Percentiles rank a stretch among this genome's conserved stretches.
Conservation (phyloP, 345 rosid species). For the Eucalyptus polyanthemos region DNA sequence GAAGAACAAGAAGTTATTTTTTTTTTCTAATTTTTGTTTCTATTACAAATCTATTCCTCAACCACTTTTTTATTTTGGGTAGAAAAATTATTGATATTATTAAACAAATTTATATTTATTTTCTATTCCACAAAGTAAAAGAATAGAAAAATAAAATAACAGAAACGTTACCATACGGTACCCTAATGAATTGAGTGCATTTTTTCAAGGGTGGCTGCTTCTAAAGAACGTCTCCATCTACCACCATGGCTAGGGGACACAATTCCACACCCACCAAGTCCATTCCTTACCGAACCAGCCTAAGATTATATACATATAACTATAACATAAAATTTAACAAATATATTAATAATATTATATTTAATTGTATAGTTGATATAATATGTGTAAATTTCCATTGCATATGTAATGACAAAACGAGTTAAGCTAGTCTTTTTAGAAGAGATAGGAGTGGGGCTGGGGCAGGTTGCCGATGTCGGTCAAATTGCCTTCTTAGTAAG, state of each 20-base stretch:
- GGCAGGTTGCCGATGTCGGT: not conserved
- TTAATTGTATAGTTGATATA: no score
- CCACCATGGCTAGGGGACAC: not conserved
- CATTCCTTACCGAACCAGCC: not conserved
- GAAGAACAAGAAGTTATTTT: fast-evolving
- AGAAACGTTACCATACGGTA: fast-evolving
- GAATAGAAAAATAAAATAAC: no score
- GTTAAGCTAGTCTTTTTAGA: not conserved
- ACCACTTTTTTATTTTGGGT: fast-evolving
- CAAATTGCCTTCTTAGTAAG: not conserved
- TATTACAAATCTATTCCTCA: no score
- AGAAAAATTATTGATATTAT: no score
- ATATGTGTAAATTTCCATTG: not conserved
- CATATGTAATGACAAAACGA: not conserved
- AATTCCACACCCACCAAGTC: not conserved
- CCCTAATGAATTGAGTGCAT: no score
- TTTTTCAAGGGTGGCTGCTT: not conserved
- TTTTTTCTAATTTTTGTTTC: no score
- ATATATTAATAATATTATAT: no score
- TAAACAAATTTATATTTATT: no score
- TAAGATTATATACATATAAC: not conserved
- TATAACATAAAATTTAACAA: not conserved
- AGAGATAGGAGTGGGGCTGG: not conserved
- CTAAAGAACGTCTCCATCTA: not conserved
- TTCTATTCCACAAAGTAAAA: no score